Conservation (phyloP, 768 basidiomycete species). For the Mycena sanguinolenta region DNA sequence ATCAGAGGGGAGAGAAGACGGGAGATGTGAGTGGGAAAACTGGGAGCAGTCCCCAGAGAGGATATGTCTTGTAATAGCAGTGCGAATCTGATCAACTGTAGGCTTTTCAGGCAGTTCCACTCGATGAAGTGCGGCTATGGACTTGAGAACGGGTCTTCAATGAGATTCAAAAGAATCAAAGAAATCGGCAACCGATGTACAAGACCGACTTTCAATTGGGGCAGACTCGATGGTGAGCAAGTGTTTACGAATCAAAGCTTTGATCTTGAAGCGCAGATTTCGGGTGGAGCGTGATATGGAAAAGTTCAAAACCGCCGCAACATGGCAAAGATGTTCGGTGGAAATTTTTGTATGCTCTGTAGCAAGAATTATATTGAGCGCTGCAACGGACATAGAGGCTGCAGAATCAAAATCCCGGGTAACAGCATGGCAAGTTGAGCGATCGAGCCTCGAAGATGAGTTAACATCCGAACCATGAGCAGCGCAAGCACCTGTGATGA, state of each 20-base stretch:
- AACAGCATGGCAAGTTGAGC: no score
- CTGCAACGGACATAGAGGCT: no score
- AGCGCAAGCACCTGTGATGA: no score
- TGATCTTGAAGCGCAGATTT: not conserved
- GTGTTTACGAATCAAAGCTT: not conserved
- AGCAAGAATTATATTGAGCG: not conserved
- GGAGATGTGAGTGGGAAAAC: not conserved
- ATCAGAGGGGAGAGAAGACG: not conserved
- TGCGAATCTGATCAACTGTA: not conserved
- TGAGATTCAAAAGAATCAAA: slow-evolving; percentile 18
- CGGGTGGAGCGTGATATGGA: not conserved
- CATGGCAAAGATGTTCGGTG: not conserved
- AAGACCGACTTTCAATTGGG: not conserved
- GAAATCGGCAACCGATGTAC: slow-evolving; percentile 14
- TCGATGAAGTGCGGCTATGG: slow-evolving; percentile 21
- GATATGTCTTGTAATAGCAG: slow-evolving; percentile 8
- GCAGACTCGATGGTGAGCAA: not conserved
- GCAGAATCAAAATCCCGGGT: no score
- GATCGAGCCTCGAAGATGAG: no score
- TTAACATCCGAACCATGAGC: no score
- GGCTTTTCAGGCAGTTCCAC: not conserved
- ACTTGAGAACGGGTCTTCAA: not conserved
- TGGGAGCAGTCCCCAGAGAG: not conserved
- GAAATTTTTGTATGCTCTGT: slow-evolving; percentile 8
- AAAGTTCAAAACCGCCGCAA: slow-evolving; percentile 13